Base-by-base conservation (phyloP, 2,329 filamentous ascomycete species). In the Volutella citrinella region DNA sequence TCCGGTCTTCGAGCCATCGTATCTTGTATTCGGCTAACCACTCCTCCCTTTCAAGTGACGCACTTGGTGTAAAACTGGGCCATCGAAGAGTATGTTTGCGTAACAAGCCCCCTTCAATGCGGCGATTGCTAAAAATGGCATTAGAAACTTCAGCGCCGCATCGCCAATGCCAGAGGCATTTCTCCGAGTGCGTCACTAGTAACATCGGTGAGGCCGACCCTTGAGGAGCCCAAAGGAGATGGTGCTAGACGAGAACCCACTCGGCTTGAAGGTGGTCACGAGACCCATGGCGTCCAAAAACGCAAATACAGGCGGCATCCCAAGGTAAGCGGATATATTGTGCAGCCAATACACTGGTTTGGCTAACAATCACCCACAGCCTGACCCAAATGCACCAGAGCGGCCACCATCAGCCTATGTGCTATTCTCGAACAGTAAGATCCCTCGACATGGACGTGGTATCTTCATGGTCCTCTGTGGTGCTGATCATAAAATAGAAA, bases 131-230 rank as follows among this genome's bases (percentile, higher is more conserved):
- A n/a, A n/a, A n/a, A n/a, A n/a, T n/a, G n/a, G n/a, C n/a, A n/a
- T n/a, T 40, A 88, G 83, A 88, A 87, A 73, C 70, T 93, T n/a
- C 87, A 93, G 65, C 72, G 86, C 42, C 82, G 83, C 31, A 91
- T 93, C 54, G 84, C 84, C 40, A 84, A 87, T 50, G 79, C 77
- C 14, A 72, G 84, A 56, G 82, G 84, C 14, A 60, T 82, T 36
- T 70, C 74, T 12, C 70, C 76, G 5, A 71, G 74, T 22, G 61
- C 64, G 2, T 73, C 71, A 6, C 52, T 80, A n/a, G 62, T 60
- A 15, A 69, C 74, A 14, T 64, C 68, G 11, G 67, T 63, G 26
- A 73, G 66, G 33, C 58, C 67, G n/a, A 70, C 64, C 31, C 60
- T 66, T 18, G 81, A 84, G 29, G 72, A 74, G 29, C 55, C 61